These are phyloP conservation scores for Thuja plicata DNA, from an alignment of 83 land plant species.

Conservation along the genomic window DNA sequence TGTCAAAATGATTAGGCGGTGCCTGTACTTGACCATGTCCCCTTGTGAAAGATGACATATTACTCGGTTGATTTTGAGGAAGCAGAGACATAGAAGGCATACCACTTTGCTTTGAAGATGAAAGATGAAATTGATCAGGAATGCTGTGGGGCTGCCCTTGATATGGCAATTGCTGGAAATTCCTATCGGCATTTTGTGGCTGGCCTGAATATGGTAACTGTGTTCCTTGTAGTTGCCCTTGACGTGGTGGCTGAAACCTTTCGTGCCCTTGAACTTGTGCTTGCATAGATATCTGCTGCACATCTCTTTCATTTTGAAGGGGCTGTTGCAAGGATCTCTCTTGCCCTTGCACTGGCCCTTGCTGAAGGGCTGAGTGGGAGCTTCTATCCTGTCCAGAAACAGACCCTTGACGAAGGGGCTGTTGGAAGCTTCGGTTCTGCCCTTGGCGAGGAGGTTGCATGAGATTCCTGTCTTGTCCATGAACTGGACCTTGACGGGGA, in stretches of 20 bases:
- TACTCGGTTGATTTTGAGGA: constrained; percentile 18
- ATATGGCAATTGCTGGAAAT: constrained; percentile 16
- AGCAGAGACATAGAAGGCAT: constrained; percentile 8
- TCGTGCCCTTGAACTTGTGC: constrained; percentile 2
- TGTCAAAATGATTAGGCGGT: constrained; percentile 18
- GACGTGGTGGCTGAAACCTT: constrained; percentile 21
- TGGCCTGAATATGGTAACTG: constrained; percentile 16
- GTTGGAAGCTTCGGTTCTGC: constrained; percentile 17
- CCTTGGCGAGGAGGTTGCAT: constrained; percentile 17
- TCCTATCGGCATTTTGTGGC: constrained; percentile 22
- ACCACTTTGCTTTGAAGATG: constrained; percentile 17
- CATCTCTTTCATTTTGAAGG: constrained; percentile 8
- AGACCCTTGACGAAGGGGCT: constrained; percentile 14
- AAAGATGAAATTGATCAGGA: constrained; percentile 17
- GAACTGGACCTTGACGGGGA: constrained; percentile 19
- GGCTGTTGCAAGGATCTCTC: constrained; percentile 13
- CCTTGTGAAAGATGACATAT: constrained; percentile 23
- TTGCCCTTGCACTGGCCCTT: constrained; percentile 14
- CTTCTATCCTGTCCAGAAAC: constrained; percentile 13
- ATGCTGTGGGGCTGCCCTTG: constrained; percentile 1
- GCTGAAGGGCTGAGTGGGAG: constrained; percentile 13
- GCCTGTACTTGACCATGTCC: constrained; percentile 23
- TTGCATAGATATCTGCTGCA: constrained; percentile 8
- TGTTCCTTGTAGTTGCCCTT: constrained; percentile 19
- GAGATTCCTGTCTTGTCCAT: constrained; percentile 14